phyloP scores from a whole-genome alignment of 345 rosid genomes.

The Sisymbrium altissimum region DNA sequence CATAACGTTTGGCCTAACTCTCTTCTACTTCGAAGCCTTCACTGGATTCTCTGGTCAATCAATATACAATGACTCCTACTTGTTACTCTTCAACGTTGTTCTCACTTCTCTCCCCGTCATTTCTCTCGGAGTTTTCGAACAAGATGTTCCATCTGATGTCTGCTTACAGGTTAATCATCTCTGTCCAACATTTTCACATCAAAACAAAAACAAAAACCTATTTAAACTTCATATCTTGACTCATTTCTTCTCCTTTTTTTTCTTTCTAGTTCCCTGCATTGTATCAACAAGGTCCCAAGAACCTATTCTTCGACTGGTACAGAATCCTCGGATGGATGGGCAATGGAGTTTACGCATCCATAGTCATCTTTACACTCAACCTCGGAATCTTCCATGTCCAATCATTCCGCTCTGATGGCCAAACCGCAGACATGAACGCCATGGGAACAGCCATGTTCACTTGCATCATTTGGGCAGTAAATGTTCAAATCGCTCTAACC shows the following conservation, averaged over 20 bases:
- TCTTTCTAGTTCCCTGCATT: constrained; percentile 65
- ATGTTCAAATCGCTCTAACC: constrained; percentile 63
- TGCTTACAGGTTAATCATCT: constrained; percentile 57
- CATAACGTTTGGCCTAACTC: constrained; percentile 70
- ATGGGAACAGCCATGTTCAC: constrained; percentile 57
- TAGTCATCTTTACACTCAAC: constrained; percentile 49
- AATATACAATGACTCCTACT: constrained; percentile 68
- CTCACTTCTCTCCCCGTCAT: constrained; percentile 78
- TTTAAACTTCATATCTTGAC: background rate
- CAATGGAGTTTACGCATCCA: constrained; percentile 53
- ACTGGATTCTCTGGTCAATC: constrained; percentile 68
- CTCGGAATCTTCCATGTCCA: constrained; percentile 37
- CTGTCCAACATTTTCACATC: background rate
- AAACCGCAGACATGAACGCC: constrained; percentile 44
- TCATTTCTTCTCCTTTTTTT: background rate
- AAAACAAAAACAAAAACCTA: background rate
- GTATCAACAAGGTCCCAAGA: constrained; percentile 70
- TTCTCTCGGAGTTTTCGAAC: constrained; percentile 72
- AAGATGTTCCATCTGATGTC: constrained; percentile 70
- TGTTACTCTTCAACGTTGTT: constrained; percentile 65
- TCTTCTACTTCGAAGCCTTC: constrained; percentile 68
- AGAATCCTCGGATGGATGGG: constrained; percentile 69
- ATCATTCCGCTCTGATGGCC: constrained; percentile 45
- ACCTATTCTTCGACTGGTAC: constrained; percentile 64
- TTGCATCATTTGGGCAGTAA: constrained; percentile 65